phyloP scores from a whole-genome alignment of 2,329 filamentous ascomycete genomes.

The Fusarium subglutinans region DNA sequence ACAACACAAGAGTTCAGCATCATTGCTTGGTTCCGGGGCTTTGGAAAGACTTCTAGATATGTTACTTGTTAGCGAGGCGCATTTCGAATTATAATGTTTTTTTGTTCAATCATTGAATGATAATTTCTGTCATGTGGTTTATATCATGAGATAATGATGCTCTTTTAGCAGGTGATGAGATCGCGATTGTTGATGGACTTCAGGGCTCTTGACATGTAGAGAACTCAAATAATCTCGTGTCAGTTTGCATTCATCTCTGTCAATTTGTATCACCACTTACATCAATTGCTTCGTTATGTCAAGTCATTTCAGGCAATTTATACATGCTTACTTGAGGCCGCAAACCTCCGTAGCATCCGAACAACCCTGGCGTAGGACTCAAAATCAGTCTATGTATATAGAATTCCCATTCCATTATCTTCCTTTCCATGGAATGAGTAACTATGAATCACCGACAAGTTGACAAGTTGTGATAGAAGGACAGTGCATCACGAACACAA shows the following conservation, averaged over 20 bases:
- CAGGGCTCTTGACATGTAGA: constrained; percentile 36
- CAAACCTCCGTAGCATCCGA: neutral
- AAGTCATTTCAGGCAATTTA: neutral
- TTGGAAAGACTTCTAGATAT: constrained; percentile 25
- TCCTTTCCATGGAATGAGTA: constrained; percentile 22
- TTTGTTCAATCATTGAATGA: neutral
- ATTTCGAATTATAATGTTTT: neutral
- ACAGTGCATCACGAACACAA: constrained; percentile 8
- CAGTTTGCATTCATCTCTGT: neutral
- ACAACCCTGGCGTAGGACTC: neutral
- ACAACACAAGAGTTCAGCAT: neutral
- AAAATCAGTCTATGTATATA: neutral
- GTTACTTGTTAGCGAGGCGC: constrained; percentile 16
- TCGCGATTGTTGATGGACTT: constrained; percentile 41
- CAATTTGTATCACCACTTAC: neutral
- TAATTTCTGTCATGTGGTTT: neutral
- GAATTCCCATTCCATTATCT: neutral
- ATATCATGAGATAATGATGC: constrained; percentile 28
- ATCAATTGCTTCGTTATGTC: neutral
- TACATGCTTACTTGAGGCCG: neutral
- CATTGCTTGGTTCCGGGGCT: constrained; percentile 11
- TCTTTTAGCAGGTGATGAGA: constrained; percentile 23
- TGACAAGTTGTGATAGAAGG: constrained; percentile 9
- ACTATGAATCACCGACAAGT: constrained; percentile 41
- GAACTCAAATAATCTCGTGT: too few species aligned